Evolutionary conservation across 2,329 filamentous ascomycete genomes (phyloP).

Genomic region (Orbilia brochopaga): DNA sequence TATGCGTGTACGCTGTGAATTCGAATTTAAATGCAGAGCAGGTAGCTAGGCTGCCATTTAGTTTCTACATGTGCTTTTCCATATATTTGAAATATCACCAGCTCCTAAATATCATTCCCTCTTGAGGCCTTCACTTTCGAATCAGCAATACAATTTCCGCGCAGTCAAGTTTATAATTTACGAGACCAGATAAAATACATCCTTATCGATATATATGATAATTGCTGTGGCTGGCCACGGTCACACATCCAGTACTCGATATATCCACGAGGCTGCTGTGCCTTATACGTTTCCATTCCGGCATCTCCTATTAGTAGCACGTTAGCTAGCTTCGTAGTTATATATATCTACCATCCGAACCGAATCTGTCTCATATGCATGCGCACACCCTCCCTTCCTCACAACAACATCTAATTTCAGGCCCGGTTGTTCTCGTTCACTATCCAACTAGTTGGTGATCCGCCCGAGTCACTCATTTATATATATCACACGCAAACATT

Average conservation of each 20-base stretch:
- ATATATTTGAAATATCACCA: neutral
- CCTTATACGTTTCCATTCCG: no score
- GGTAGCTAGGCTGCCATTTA: no score
- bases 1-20: neutral
- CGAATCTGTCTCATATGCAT: constrained; percentile 5
- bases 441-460: neutral
- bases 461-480: neutral
- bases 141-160: no score
- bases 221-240: no score
- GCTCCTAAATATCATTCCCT: no score
- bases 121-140: no score
- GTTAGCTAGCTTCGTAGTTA: neutral
- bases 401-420: neutral
- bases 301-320: neutral
- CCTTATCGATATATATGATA: no score
- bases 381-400: neutral
- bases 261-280: no score
- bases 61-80: neutral
- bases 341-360: neutral
- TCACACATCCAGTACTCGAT: no score
- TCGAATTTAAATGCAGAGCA: neutral
- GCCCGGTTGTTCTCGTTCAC: neutral
- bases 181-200: no score
- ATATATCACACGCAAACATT: constrained; percentile 5
- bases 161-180: no score